These are phyloP conservation scores for Fusarium oligoseptatum DNA, from an alignment of 2,329 filamentous ascomycete genomes.

Conservation along the genomic window DNA sequence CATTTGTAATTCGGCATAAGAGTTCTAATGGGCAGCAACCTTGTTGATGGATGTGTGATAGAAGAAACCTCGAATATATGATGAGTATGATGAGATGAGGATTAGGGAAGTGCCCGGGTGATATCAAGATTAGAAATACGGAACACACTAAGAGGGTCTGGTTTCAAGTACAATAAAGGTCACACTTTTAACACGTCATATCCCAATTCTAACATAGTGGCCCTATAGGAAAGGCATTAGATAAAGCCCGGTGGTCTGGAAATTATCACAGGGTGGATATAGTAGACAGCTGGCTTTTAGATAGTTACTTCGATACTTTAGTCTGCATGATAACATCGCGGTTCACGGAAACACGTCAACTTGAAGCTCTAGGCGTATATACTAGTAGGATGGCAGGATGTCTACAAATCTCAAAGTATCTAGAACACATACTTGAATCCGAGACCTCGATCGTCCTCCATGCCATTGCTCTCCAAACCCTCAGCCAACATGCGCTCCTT, in stretches of 20 bases:
- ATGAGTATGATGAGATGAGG: neutral
- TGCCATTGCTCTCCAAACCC: constrained; percentile 38
- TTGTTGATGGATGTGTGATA: neutral
- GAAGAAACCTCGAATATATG: too few species aligned
- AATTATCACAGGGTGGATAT: neutral
- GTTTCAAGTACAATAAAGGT: too few species aligned
- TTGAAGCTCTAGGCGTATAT: neutral
- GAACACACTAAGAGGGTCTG: neutral
- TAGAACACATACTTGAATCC: constrained; percentile 47
- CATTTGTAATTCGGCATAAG: neutral
- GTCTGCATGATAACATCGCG: neutral
- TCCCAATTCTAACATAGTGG: too few species aligned
- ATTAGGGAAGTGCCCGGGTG: neutral
- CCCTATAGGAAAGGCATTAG: too few species aligned
- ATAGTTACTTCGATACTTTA: neutral
- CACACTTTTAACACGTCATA: too few species aligned
- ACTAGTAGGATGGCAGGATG: neutral
- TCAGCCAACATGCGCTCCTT: constrained; percentile 43
- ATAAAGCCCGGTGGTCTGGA: neutral
- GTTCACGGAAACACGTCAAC: neutral
- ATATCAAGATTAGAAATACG: neutral
- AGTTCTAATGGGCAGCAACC: neutral
- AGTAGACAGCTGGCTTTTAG: neutral
- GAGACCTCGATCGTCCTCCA: constrained; percentile 28
- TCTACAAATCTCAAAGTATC: neutral